Percentiles rank a stretch among this genome's conserved stretches.
phyloP scores from a whole-genome alignment of 2,329 filamentous ascomycete species.

The Aureobasidium sp. region DNA sequence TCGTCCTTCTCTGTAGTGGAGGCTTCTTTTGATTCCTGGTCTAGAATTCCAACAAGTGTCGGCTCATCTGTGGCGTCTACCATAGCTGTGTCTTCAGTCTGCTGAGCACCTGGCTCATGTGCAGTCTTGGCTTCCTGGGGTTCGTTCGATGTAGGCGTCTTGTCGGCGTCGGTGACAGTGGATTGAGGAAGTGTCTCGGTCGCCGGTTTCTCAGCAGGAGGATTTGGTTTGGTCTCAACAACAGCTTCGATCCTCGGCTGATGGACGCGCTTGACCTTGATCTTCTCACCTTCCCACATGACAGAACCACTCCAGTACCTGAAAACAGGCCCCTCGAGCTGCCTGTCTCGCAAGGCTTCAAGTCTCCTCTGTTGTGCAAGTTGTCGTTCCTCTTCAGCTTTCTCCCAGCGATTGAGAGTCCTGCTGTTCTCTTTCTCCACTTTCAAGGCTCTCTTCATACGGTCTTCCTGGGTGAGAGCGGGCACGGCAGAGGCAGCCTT shows the following conservation, averaged over 20 bases:
- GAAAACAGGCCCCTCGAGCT: slow-evolving; percentile 79
- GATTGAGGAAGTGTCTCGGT: background rate
- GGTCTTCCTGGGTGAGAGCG: slow-evolving; percentile 54
- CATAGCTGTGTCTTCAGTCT: background rate
- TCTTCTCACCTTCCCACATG: slow-evolving; percentile 66
- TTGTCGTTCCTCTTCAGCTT: slow-evolving; percentile 79
- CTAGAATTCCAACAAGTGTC: background rate
- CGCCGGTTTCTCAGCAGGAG: background rate
- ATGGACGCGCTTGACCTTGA: slow-evolving; percentile 45
- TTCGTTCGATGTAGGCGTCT: background rate
- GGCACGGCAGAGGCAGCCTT: slow-evolving; percentile 14
- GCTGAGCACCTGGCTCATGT: background rate
- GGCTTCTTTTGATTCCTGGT: background rate
- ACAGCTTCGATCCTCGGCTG: slow-evolving; percentile 23
- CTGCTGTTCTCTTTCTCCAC: slow-evolving; percentile 82
- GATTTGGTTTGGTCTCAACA: slow-evolving; percentile 12
- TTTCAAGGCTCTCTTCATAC: slow-evolving; percentile 69
- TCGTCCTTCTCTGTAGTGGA: background rate
- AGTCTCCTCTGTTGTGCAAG: slow-evolving; percentile 75
- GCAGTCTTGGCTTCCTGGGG: background rate
- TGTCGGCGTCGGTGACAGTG: background rate
- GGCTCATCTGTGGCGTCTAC: background rate
- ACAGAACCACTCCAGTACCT: slow-evolving; percentile 91
- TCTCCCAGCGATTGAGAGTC: slow-evolving; percentile 89
- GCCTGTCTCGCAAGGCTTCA: slow-evolving; percentile 78